A percentile compares a stretch with the other conserved stretches of the same genome.
These are phyloP conservation scores for Coemansia sp. DNA, from an alignment of 192 early-diverging fungal species.

Conservation along the genomic window DNA sequence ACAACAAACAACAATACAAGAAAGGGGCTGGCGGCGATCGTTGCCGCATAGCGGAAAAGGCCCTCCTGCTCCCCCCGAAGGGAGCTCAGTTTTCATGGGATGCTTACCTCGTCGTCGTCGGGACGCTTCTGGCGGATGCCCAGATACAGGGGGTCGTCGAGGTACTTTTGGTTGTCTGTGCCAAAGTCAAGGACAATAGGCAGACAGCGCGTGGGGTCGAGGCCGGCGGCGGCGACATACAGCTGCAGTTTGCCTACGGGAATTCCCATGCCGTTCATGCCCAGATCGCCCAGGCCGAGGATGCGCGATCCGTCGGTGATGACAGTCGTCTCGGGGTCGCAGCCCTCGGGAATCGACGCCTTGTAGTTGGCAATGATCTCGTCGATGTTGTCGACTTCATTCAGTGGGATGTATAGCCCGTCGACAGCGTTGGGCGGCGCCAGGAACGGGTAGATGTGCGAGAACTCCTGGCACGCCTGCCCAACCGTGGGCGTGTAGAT, in stretches of 20 bases:
- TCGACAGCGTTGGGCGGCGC: slow-evolving; percentile 72
- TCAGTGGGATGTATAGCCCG: slow-evolving; percentile 85
- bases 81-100: slow-evolving; percentile 14
- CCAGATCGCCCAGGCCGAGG: slow-evolving; percentile 91
- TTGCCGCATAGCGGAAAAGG: not conserved
- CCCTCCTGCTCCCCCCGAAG: too few species aligned
- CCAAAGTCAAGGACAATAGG: slow-evolving; percentile 93
- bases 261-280: slow-evolving; percentile 95
- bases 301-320: slow-evolving; percentile 95
- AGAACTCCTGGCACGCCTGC: slow-evolving; percentile 83
- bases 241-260: slow-evolving; percentile 94
- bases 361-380: slow-evolving; percentile 80
- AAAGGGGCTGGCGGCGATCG: not conserved
- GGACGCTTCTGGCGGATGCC: slow-evolving; percentile 73
- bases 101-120: slow-evolving; percentile 56
- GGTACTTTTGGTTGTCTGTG: slow-evolving; percentile 78
- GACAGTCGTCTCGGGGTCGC: slow-evolving; percentile 82
- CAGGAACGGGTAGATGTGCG: slow-evolving; percentile 83
- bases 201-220: slow-evolving; percentile 82
- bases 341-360: slow-evolving; percentile 59
- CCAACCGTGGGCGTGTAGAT: slow-evolving; percentile 88
- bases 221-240: slow-evolving; percentile 82
- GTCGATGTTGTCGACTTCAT: slow-evolving; percentile 71
- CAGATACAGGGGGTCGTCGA: slow-evolving; percentile 88
- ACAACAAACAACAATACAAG: not conserved